Conservation (phyloP, 1,284 basidiomycete genomes). For the Cutaneotrichosporon cavernicola region DNA sequence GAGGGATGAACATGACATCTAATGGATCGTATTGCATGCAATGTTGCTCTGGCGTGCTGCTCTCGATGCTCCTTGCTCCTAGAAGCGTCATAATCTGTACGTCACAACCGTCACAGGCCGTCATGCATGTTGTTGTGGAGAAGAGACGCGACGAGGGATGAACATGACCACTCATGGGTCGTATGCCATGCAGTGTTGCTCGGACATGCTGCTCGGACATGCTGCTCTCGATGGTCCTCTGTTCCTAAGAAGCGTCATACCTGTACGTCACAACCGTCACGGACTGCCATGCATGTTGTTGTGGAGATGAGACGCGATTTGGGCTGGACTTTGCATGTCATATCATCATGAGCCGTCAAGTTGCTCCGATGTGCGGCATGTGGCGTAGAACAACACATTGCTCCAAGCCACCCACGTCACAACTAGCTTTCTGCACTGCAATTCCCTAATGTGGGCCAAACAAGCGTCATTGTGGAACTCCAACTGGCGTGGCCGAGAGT, state of each 20-base stretch:
- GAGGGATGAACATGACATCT: too few species aligned
- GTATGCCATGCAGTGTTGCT: not conserved
- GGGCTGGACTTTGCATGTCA: not conserved
- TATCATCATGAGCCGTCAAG: too few species aligned
- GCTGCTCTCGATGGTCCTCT: slow-evolving; percentile 1
- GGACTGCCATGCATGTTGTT: not conserved
- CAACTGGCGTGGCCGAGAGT: not conserved
- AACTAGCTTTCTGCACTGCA: not conserved
- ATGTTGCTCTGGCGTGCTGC: too few species aligned
- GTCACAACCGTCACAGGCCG: not conserved
- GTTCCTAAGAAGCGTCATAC: not conserved
- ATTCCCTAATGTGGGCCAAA: not conserved
- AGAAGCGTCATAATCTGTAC: not conserved
- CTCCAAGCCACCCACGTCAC: not conserved
- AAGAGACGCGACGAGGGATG: not conserved
- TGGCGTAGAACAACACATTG: not conserved
- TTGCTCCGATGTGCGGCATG: not conserved
- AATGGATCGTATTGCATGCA: too few species aligned
- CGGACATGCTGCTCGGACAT: too few species aligned
- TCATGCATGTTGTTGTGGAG: slow-evolving; percentile 1
- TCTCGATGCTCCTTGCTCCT: not conserved
- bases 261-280: slow-evolving; percentile 2
- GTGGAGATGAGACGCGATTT: not conserved
- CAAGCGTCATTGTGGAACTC: not conserved
- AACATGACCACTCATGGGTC: too few species aligned